Base-by-base conservation (phyloP, 2,329 filamentous ascomycete species). In the Aspergillus jensenii region DNA sequence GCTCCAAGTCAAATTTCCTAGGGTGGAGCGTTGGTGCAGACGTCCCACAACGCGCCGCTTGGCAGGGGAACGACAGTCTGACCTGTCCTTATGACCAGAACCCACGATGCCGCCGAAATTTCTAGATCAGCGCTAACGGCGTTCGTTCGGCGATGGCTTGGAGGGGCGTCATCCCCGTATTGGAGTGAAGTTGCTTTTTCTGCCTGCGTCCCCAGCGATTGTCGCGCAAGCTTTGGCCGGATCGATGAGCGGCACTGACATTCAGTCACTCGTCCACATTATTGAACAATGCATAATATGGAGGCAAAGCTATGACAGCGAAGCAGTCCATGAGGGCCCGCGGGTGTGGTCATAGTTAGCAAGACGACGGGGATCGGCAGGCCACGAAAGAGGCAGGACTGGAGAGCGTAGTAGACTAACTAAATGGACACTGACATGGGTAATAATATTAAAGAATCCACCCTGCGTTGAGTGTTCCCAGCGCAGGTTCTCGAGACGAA, bases 91-190 rank as follows among this genome's bases (percentile, higher is more conserved):
- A 54, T 45, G 46, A 56, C 45, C 39, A 27, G 47, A 53, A 27
- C 43, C 57, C 62, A 60, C 56, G 40, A 47, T 44, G 51, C 52
- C 37, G 60, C 56, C 64, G 64, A 66, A 66, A 67, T 66, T 67
- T 67, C 65, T 65, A 65, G 65, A 67, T 60, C 64, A 59, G 58
- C 59, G 45, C 61, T 64, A 65, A 56, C 60, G 62, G 62, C 55
- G 52, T 62, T 65, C 59, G 55, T 55, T 65, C 58, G 60, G 63
- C 55, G 33, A 19, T 55, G 52, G 44, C 35, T 47, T 48, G 44
- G 52, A 48, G 44, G 35, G 25, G 45, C 23, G 35, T 48, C 23
- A 52, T 44, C 50, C 43, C 51, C 44, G 35, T 54, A 47, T 56
- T 52, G n/a, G 44, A 25, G 37, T 56, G 33, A 21, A 52, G 15